Percentiles rank a stretch among this genome's conserved stretches.
Evolutionary conservation across 352 stramenopile genomes (phyloP).

Genomic region (Phytopythium vexans): DNA sequence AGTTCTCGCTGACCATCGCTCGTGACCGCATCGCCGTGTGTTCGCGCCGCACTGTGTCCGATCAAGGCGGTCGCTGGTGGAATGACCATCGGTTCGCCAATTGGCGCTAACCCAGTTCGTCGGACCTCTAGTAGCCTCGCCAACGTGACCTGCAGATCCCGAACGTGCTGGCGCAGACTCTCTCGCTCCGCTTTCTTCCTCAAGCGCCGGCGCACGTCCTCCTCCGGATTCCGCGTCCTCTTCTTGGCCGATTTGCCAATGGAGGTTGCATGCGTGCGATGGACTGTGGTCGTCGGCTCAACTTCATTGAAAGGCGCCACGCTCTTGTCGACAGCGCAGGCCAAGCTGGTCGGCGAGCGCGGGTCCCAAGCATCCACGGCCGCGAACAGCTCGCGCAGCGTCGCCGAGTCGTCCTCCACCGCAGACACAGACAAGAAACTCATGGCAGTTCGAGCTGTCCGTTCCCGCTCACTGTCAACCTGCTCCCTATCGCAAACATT

Average conservation of each 20-base stretch:
- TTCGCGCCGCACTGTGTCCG: no score
- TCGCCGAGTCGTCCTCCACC: slow-evolving; percentile 2
- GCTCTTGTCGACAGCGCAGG: no score
- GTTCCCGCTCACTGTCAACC: no score
- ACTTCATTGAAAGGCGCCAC: not conserved
- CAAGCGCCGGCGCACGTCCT: slow-evolving; percentile 1
- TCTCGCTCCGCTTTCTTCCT: slow-evolving; percentile 4
- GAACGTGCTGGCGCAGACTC: not conserved
- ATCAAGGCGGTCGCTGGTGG: no score
- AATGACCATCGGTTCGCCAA: not conserved
- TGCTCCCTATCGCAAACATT: no score
- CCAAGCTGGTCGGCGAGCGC: not conserved
- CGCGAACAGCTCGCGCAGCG: slow-evolving; percentile 2
- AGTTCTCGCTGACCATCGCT: not conserved
- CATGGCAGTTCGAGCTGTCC: not conserved
- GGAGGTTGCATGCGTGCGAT: not conserved
- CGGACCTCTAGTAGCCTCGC: not conserved
- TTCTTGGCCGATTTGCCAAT: not conserved
- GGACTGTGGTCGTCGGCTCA: not conserved
- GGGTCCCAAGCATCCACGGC: slow-evolving; percentile 1
- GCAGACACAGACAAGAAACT: not conserved
- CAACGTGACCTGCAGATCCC: not conserved
- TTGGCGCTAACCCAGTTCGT: not conserved
- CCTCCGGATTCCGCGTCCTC: slow-evolving; percentile 1
- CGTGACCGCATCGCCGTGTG: no score